phyloP scores from a whole-genome alignment of 2,329 filamentous ascomycete genomes.

The Escovopsis sp. region DNA sequence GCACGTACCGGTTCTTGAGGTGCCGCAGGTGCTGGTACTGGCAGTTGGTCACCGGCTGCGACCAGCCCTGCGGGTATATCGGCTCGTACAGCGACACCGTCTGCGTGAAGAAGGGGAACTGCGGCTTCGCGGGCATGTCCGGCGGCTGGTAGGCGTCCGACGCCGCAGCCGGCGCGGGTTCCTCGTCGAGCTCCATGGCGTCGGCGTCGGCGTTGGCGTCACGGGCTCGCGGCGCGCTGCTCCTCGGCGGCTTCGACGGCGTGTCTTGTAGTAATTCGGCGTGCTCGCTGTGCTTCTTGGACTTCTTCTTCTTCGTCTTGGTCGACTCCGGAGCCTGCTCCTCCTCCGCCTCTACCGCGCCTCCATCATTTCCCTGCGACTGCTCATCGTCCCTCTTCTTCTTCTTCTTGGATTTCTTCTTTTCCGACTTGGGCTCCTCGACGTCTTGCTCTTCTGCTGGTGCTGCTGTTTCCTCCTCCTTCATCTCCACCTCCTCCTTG shows the following conservation, averaged over 20 bases:
- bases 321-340: constrained; percentile 5
- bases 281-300: constrained; percentile 19
- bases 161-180: constrained; percentile 12
- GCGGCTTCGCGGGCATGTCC: constrained; percentile 24
- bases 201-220: constrained; percentile 12
- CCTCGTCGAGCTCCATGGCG: constrained; percentile 26
- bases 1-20: constrained; percentile 62
- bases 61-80: constrained; percentile 56
- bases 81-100: constrained; percentile 70
- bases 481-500: constrained; percentile 8
- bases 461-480: background rate
- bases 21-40: constrained; percentile 63
- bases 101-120: constrained; percentile 63
- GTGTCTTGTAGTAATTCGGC: constrained; percentile 12
- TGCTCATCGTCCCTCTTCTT: constrained; percentile 18
- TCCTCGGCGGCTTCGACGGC: background rate
- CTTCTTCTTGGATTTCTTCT: constrained; percentile 15
- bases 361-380: constrained; percentile 9
- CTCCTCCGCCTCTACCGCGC: constrained; percentile 4
- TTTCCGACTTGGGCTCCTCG: constrained; percentile 16
- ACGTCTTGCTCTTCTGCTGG: background rate
- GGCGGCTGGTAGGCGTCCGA: constrained; percentile 23
- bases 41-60: constrained; percentile 53
- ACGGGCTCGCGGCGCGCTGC: background rate
- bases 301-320: constrained; percentile 11